Evolutionary conservation across 2,329 filamentous ascomycete species (phyloP).

Genomic region (Diaporthe longicolla): DNA sequence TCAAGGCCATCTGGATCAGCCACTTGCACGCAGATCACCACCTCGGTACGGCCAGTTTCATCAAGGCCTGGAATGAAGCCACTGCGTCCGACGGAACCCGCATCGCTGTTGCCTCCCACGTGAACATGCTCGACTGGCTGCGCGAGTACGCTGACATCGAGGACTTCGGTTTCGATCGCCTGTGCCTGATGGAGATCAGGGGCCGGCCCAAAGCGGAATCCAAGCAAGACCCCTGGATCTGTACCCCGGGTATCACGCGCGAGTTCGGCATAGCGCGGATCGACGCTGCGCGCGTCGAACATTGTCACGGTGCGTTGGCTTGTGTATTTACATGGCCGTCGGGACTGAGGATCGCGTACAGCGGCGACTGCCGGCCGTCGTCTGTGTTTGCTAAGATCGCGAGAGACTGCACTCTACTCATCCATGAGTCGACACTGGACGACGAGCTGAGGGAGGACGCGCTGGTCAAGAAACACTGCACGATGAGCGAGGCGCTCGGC

Average conservation of each 20-base stretch:
- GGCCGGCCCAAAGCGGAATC: conserved; percentile 33
- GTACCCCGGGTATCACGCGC: conserved; percentile 53
- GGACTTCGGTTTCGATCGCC: conserved; percentile 76
- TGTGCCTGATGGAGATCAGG: conserved; percentile 53
- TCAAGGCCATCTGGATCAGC: conserved; percentile 91
- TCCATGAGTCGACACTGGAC: conserved; percentile 97
- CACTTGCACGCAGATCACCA: conserved; percentile 98
- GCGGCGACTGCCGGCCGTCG: conserved; percentile 91
- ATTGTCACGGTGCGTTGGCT: conserved; percentile 85
- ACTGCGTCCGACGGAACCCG: conserved; percentile 53
- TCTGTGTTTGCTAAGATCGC: conserved; percentile 79
- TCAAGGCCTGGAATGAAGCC: conserved; percentile 82
- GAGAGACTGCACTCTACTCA: conserved; percentile 81
- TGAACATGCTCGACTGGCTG: conserved; percentile 81
- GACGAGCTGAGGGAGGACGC: conserved; percentile 86
- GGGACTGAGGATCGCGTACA: conserved; percentile 91
- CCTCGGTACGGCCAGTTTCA: conserved; percentile 84
- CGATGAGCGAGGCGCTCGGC: conserved; percentile 85
- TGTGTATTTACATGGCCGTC: conserved; percentile 83
- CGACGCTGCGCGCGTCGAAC: conserved; percentile 76
- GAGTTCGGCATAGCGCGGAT: conserved; percentile 74
- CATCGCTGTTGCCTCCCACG: conserved; percentile 78
- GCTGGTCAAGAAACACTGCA: conserved; percentile 89
- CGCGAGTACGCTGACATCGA: conserved; percentile 85
- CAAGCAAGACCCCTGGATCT: conserved; percentile 48